A percentile compares a stretch with the other conserved stretches of the same genome.
Conservation (phyloP, 257 asterid genomes). For the Jacaranda mimosifolia region DNA sequence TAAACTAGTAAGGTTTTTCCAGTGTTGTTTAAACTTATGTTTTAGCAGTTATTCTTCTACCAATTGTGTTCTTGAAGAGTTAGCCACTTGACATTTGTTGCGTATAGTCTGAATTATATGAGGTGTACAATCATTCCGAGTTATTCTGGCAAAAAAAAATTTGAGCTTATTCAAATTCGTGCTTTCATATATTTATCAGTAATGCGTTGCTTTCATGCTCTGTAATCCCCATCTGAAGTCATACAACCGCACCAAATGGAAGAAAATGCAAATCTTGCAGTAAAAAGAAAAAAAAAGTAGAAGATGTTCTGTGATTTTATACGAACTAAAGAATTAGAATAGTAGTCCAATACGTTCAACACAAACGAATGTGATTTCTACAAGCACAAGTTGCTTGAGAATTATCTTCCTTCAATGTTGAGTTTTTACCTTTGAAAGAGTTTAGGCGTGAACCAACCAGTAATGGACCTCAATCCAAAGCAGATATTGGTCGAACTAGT, state of each 20-base stretch:
- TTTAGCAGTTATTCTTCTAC: slow-evolving; percentile 19
- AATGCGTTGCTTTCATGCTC: not conserved
- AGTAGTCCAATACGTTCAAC: not conserved
- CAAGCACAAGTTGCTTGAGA: not conserved
- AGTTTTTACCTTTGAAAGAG: not conserved
- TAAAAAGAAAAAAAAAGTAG: not conserved
- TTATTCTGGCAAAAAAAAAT: not conserved
- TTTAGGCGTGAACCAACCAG: slow-evolving; percentile 32
- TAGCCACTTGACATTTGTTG: not conserved
- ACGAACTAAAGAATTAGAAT: not conserved
- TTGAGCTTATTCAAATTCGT: not conserved
- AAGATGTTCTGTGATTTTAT: not conserved
- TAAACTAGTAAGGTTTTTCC: slow-evolving; percentile 17
- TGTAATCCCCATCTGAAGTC: not conserved
- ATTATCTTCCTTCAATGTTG: not conserved
- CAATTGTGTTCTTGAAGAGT: not conserved
- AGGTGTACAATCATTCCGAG: not conserved
- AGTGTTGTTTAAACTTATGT: slow-evolving; percentile 32
- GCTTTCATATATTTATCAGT: not conserved
- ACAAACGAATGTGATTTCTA: not conserved
- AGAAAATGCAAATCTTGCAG: not conserved
- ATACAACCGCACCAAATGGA: not conserved
- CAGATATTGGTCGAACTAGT: not conserved
- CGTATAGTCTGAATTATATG: not conserved
- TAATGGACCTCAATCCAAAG: not conserved